Conservation (phyloP, 306 rosid genomes). For the Lagenaria siceraria region DNA sequence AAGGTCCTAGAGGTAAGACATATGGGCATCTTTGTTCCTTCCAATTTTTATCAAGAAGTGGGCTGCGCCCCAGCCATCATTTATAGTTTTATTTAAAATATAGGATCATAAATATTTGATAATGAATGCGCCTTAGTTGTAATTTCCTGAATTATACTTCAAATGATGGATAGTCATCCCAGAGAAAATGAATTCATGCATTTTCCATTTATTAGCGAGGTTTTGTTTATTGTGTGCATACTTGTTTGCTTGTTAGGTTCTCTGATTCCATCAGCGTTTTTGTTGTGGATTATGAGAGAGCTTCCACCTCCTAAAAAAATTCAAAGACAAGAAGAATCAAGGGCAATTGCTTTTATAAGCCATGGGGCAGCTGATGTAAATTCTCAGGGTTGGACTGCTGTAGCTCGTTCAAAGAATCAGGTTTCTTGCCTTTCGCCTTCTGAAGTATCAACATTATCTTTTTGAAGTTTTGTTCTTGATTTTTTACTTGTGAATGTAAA, state of each 20-base stretch:
- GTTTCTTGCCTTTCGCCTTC: slow-evolving; percentile 10
- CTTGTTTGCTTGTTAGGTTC: slow-evolving; percentile 29
- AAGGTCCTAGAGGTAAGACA: not conserved
- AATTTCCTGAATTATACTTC: not conserved
- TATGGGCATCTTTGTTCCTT: not conserved
- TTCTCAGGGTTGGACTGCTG: slow-evolving; percentile 26
- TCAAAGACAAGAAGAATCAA: slow-evolving; percentile 27
- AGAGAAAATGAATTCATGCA: not conserved
- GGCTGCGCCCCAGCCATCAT: not conserved
- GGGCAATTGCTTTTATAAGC: slow-evolving; percentile 36
- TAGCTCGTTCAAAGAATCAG: slow-evolving; percentile 41
- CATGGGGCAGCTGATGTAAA: slow-evolving; percentile 12
- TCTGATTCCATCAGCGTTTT: slow-evolving; percentile 51
- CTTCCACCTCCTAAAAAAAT: slow-evolving; percentile 35
- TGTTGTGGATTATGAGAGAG: slow-evolving; percentile 62
- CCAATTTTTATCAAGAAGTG: not conserved
- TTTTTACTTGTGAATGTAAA: not conserved
- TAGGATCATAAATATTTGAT: not conserved
- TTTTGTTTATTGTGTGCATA: not conserved
- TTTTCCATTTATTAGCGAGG: not conserved
- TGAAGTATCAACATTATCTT: not conserved
- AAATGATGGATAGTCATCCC: not conserved
- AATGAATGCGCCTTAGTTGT: not conserved
- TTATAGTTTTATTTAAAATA: not conserved
- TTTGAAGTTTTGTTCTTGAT: not conserved